These are phyloP conservation scores for Echites panduratus DNA, from an alignment of 257 asterid species.

Conservation along the genomic window DNA sequence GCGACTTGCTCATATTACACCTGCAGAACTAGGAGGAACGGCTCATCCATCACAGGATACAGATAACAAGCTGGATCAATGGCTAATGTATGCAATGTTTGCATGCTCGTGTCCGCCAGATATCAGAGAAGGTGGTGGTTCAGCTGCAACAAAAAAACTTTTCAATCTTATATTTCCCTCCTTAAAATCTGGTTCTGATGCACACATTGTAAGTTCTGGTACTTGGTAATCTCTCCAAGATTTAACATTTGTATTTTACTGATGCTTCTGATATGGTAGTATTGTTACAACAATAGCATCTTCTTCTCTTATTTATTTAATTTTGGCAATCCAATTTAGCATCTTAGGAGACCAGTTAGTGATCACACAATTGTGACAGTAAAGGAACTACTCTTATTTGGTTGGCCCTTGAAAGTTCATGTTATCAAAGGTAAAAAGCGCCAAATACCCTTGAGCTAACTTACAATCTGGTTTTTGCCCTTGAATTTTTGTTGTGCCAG, in stretches of 20 bases:
- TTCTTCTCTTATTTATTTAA: not conserved
- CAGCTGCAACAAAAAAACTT: conserved; percentile 81
- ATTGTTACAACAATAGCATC: conserved; percentile 2
- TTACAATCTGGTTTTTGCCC: too few species aligned
- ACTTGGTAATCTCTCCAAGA: conserved; percentile 5
- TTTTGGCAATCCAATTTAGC: not conserved
- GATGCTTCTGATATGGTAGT: not conserved
- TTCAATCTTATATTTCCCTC: conserved; percentile 95
- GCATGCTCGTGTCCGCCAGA: conserved; percentile 92
- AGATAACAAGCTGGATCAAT: conserved; percentile 93
- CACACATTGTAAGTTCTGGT: conserved; percentile 67
- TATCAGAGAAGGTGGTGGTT: conserved; percentile 80
- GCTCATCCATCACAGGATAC: conserved; percentile 92
- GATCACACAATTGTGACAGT: too few species aligned
- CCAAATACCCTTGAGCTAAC: too few species aligned
- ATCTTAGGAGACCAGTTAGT: not conserved
- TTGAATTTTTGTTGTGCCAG: too few species aligned
- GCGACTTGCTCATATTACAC: conserved; percentile 90
- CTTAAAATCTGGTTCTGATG: conserved; percentile 90
- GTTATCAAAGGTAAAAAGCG: too few species aligned
- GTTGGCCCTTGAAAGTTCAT: not conserved
- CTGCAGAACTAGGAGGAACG: conserved; percentile 95
- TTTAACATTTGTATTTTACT: not conserved
- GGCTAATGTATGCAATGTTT: conserved; percentile 98
- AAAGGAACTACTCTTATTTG: not conserved